These are phyloP conservation scores for Ramichloridium luteum DNA, from an alignment of 2,329 filamentous ascomycete species.

Conservation along the genomic window DNA sequence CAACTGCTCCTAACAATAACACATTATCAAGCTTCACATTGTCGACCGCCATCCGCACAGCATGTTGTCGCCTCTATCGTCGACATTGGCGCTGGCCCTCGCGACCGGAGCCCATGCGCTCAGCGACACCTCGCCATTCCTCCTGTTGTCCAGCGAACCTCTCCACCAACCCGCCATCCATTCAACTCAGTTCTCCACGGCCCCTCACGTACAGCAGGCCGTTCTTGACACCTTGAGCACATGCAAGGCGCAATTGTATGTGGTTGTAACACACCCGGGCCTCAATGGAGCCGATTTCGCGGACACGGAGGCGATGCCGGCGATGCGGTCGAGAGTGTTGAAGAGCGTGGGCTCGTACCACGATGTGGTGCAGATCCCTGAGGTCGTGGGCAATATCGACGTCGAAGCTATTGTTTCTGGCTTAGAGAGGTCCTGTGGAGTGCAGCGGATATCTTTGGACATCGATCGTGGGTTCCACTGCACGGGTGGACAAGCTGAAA, in stretches of 20 bases:
- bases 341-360: constrained; percentile 27
- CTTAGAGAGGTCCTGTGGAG: constrained; percentile 34
- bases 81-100: no score
- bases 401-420: constrained; percentile 29
- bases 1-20: no score
- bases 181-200: constrained; percentile 19
- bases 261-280: constrained; percentile 66
- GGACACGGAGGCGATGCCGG: constrained; percentile 28
- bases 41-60: no score
- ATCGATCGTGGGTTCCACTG: no score
- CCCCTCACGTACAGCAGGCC: constrained; percentile 19
- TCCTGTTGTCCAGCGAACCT: constrained; percentile 70
- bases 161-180: constrained; percentile 7
- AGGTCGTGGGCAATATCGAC: constrained; percentile 41
- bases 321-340: constrained; percentile 42
- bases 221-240: constrained; percentile 30
- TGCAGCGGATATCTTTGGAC: constrained; percentile 7
- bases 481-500: no score
- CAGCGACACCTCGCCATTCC: constrained; percentile 76
- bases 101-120: no score
- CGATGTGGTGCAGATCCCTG: constrained; percentile 33
- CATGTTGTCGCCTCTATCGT: no score
- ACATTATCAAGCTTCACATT: no score
- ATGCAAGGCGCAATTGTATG: constrained; percentile 44
- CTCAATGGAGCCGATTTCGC: constrained; percentile 58